These are phyloP conservation scores for Hyaloscypha hepaticicola DNA, from an alignment of 495 filamentous ascomycete species.

Conservation along the genomic window DNA sequence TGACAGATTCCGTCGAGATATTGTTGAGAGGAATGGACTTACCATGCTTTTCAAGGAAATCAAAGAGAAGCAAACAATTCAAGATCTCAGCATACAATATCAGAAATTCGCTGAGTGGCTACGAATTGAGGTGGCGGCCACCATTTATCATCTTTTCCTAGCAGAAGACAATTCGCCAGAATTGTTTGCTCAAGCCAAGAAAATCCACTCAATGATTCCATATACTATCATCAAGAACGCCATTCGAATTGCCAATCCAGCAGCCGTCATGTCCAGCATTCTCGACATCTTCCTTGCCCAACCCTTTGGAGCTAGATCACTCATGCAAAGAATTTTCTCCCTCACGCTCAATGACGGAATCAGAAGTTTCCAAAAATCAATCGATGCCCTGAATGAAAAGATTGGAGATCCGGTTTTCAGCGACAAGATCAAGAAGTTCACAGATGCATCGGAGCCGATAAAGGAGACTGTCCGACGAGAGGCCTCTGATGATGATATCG, in stretches of 20 bases:
- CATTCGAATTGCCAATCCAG: constrained; percentile 93
- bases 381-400: constrained; percentile 70
- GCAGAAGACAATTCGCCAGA: constrained; percentile 98
- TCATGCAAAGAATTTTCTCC: constrained; percentile 90
- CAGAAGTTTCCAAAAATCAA: constrained; percentile 74
- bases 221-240: constrained; percentile 94
- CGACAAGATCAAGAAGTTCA: constrained; percentile 77
- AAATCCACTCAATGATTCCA: constrained; percentile 89
- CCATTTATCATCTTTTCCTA: constrained; percentile 94
- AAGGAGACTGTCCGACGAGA: constrained; percentile 75
- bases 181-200: constrained; percentile 88
- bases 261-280: constrained; percentile 89
- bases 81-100: constrained; percentile 89
- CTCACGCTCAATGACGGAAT: constrained; percentile 92
- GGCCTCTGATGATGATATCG: constrained; percentile 65
- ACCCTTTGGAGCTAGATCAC: constrained; percentile 83
- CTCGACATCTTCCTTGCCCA: constrained; percentile 94
- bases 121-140: constrained; percentile 94
- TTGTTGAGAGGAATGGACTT: constrained; percentile 70
- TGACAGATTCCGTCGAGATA: constrained; percentile 54
- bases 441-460: constrained; percentile 65
- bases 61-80: constrained; percentile 77
- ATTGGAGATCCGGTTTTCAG: constrained; percentile 79
- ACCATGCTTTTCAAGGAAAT: constrained; percentile 94
- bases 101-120: constrained; percentile 99